A percentile compares a stretch with the other conserved stretches of the same genome.
phyloP scores from a whole-genome alignment of 1,284 basidiomycete species.

The Leccinum fallax region DNA sequence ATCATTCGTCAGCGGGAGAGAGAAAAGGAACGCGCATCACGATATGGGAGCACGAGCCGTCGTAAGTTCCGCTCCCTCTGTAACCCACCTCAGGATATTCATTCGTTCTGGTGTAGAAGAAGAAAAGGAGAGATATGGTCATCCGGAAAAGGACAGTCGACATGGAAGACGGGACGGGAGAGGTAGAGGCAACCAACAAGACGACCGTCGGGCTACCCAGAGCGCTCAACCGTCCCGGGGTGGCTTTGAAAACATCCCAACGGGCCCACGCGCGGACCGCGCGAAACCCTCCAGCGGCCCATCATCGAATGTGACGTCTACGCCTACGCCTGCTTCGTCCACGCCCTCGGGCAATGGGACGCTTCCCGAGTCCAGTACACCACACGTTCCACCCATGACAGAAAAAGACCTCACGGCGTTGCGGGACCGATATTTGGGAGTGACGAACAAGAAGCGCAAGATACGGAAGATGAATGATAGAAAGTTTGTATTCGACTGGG shows the following conservation, averaged over 20 bases:
- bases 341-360: slow-evolving; percentile 37
- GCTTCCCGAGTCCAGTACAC: slow-evolving; percentile 39
- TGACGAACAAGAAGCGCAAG: slow-evolving; percentile 90
- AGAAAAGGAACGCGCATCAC: slow-evolving; percentile 30
- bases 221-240: slow-evolving; percentile 33
- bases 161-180: slow-evolving; percentile 38
- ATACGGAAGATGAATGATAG: slow-evolving; percentile 93
- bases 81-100: slow-evolving; percentile 17
- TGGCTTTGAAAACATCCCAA: slow-evolving; percentile 69
- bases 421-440: slow-evolving; percentile 88
- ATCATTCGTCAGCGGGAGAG: slow-evolving; percentile 54
- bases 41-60: slow-evolving; percentile 34
- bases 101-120: slow-evolving; percentile 49
- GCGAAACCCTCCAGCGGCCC: slow-evolving; percentile 42
- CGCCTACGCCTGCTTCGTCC: slow-evolving; percentile 44
- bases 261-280: slow-evolving; percentile 82
- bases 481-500: slow-evolving; percentile 99
- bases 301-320: slow-evolving; percentile 31
- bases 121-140: slow-evolving; percentile 54
- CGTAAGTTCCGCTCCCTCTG: slow-evolving; percentile 43
- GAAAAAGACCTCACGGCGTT: slow-evolving; percentile 76
- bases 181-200: slow-evolving; percentile 32
- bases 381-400: slow-evolving; percentile 72
- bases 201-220: slow-evolving; percentile 37
- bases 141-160: slow-evolving; percentile 51